Evolutionary conservation across 768 basidiomycete genomes (phyloP), one percentile per base, ranked within the genome.

Genomic region (Psilocybe cyanescens): DNA sequence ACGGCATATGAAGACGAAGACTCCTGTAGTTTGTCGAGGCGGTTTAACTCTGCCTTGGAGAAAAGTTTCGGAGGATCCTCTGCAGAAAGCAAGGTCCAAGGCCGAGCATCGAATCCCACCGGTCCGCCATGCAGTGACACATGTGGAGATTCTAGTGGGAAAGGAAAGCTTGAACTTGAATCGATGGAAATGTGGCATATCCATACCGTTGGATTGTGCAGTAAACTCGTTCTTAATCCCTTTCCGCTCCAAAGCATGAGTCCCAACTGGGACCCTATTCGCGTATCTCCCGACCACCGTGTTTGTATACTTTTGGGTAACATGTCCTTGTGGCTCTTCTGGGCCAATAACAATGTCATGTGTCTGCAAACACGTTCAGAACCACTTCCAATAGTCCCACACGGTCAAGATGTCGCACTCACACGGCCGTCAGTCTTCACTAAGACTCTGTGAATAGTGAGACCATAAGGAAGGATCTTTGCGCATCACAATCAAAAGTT

Each of bases 281-380:
- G 88, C 78, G 65, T 91, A 91, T 67, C 90, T 78, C 30, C 91
- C 91, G 54, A 92, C 80, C 68, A 91, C 79, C 8, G 86, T 85
- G 74, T 92, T 91, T 49, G 82, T 86, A 74, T 92, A 92, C 73
- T 86, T 88, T 70, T 88, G 82, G 9, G 71, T 73, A 33, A 77
- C 70, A 71, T 91, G 89, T 61, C 79, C 84, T 63, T 79, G 68
- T 53, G 89, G 85, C 47, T 77, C 73, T 75, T 90, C 86, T 41
- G 91, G 90, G 16, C 90, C 91, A 65, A 91, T 80, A 46, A 92
- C 84, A 60, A 92, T 82, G 72, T 92, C 91, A 74, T 92, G 88
- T 5, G 87, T 89, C 89, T 90, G 37, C 8, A 57, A 33, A 57
- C 48, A 56, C 37, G 48, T 57, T 58, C 56, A 58, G 24, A 33